These are phyloP conservation scores for Ogataea zsoltii DNA, from an alignment of 805 yeast genomes.

Conservation along the genomic window DNA sequence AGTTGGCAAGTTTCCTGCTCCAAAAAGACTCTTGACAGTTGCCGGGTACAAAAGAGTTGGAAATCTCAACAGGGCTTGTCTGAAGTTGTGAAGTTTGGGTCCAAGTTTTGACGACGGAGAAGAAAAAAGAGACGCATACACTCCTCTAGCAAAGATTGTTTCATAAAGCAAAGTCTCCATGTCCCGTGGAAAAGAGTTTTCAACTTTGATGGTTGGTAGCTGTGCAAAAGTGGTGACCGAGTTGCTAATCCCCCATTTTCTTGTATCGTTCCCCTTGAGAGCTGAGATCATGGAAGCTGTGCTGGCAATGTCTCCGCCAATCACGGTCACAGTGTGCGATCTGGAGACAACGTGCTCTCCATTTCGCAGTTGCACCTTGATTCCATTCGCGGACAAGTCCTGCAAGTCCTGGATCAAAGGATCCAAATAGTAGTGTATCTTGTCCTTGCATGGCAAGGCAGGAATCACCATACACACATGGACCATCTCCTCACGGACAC, in stretches of 20 bases:
- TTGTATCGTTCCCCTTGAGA: slow-evolving; percentile 8
- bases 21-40: slow-evolving; percentile 8
- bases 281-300: slow-evolving; percentile 19
- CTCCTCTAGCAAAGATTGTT: slow-evolving; percentile 16
- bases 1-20: slow-evolving; percentile 8
- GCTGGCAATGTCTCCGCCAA: slow-evolving; percentile 16
- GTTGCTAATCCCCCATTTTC: slow-evolving; percentile 12
- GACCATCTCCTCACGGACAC: slow-evolving; percentile 15
- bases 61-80: slow-evolving; percentile 3
- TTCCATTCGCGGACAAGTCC: slow-evolving; percentile 12
- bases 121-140: slow-evolving; percentile 12
- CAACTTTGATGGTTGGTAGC: slow-evolving; percentile 10
- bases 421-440: slow-evolving; percentile 14
- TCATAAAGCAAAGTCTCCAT: slow-evolving; percentile 11
- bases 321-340: slow-evolving; percentile 8
- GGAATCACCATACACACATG: slow-evolving; percentile 16
- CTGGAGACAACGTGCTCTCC: not conserved
- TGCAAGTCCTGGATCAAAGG: slow-evolving; percentile 17
- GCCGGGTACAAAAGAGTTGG: slow-evolving; percentile 5
- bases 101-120: not conserved
- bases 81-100: slow-evolving; percentile 2
- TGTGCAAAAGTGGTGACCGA: slow-evolving; percentile 15
- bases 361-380: slow-evolving; percentile 3
- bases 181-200: slow-evolving; percentile 16
- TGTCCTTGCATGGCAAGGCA: slow-evolving; percentile 6